Conservation (phyloP, 2,329 filamentous ascomycete species). For the Penicillium decumbens region DNA sequence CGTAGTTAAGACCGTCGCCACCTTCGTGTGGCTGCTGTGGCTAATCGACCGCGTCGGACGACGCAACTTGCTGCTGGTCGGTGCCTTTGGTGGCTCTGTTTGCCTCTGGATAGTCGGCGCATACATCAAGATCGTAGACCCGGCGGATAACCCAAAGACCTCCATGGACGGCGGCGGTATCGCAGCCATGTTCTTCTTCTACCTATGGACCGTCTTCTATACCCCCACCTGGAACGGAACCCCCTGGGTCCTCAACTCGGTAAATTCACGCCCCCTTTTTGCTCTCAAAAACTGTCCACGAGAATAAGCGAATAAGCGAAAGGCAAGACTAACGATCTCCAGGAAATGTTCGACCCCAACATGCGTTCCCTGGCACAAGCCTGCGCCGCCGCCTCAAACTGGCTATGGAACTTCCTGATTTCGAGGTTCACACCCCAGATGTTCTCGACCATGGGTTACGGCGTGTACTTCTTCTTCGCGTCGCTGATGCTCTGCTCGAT, state of each 20-base stretch:
- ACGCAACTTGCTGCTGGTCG: slow-evolving; percentile 61
- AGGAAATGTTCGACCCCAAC: slow-evolving; percentile 68
- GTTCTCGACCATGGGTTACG: slow-evolving; percentile 49
- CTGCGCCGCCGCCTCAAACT: slow-evolving; percentile 50
- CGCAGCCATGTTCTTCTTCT: slow-evolving; percentile 61
- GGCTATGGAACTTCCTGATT: slow-evolving; percentile 40
- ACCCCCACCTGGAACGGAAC: slow-evolving; percentile 70
- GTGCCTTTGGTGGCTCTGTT: slow-evolving; percentile 56
- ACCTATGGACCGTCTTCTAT: slow-evolving; percentile 70
- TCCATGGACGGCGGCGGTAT: slow-evolving; percentile 33
- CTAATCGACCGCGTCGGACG: slow-evolving; percentile 63
- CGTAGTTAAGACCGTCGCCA: slow-evolving; percentile 67
- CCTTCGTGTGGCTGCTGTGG: slow-evolving; percentile 64
- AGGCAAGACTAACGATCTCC: slow-evolving; percentile 7
- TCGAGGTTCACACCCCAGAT: slow-evolving; percentile 42
- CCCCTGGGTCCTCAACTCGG: slow-evolving; percentile 68
- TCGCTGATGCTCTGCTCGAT: slow-evolving; percentile 56
- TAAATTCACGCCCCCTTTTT: slow-evolving; percentile 15
- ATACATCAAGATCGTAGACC: slow-evolving; percentile 36
- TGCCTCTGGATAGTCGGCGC: slow-evolving; percentile 39
- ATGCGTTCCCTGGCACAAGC: slow-evolving; percentile 67
- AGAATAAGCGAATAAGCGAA: too few relatives aligned
- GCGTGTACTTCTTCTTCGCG: slow-evolving; percentile 67
- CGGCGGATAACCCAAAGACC: slow-evolving; percentile 19
- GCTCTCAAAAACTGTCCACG: not conserved